These are phyloP conservation scores for Rhizopus stolonifer DNA, from an alignment of 371 early-diverging fungal species.

Conservation along the genomic window DNA sequence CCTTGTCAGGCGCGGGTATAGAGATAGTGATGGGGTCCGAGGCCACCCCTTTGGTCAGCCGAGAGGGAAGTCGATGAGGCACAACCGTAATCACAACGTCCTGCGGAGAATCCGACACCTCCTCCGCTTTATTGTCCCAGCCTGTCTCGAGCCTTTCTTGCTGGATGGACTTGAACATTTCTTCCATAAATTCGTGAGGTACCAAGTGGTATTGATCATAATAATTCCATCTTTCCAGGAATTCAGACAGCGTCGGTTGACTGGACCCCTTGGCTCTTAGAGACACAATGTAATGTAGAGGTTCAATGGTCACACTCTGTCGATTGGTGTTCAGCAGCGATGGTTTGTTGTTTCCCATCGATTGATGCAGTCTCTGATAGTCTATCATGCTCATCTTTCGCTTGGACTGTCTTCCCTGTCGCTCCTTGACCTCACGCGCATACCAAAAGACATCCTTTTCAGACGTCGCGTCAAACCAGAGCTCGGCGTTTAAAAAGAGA, in stretches of 20 bases:
- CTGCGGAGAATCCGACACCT: constrained; percentile 12
- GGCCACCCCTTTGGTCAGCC: constrained; percentile 58
- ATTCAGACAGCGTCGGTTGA: constrained; percentile 33
- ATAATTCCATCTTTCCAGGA: constrained; percentile 47
- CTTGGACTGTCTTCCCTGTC: constrained; percentile 32
- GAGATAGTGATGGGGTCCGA: constrained; percentile 62
- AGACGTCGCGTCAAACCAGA: constrained; percentile 70
- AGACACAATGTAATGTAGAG: constrained; percentile 45
- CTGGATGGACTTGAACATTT: constrained; percentile 51
- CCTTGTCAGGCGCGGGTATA: constrained; percentile 60
- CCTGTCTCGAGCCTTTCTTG: constrained; percentile 59
- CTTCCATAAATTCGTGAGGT: constrained; percentile 46
- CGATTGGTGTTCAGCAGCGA: constrained; percentile 8
- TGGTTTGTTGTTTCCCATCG: not conserved
- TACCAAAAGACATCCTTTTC: constrained; percentile 51
- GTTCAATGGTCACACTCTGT: constrained; percentile 38
- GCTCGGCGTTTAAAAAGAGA: constrained; percentile 85
- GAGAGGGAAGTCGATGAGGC: constrained; percentile 56
- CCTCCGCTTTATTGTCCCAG: constrained; percentile 43
- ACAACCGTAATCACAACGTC: constrained; percentile 43
- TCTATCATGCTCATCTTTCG: constrained; percentile 37
- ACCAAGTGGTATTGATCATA: constrained; percentile 48
- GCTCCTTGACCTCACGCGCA: constrained; percentile 44
- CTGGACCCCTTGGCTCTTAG: constrained; percentile 28
- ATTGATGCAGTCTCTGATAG: constrained; percentile 11